Percentiles rank a stretch among this genome's conserved stretches.
These are phyloP conservation scores for Gloeopeniophorella convolvens DNA, from an alignment of 768 basidiomycete genomes.

Conservation along the genomic window DNA sequence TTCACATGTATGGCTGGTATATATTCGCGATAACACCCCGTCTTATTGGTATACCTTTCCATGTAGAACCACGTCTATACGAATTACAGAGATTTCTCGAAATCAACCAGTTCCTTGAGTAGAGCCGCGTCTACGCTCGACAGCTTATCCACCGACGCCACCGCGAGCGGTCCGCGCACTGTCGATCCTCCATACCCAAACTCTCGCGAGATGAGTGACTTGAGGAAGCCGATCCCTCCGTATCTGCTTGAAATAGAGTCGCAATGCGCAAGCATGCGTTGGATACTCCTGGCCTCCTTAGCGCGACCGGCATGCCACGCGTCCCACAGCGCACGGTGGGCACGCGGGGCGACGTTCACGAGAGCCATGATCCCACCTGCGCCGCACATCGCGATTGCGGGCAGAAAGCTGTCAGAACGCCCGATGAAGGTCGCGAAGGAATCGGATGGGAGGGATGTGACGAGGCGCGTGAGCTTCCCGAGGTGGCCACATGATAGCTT, in stretches of 20 bases:
- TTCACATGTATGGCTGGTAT: too few species aligned
- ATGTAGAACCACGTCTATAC: background rate
- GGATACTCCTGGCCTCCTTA: constrained; percentile 53
- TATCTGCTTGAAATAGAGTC: constrained; percentile 60
- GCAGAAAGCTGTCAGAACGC: constrained; percentile 60
- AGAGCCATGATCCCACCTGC: constrained; percentile 62
- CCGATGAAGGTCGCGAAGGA: constrained; percentile 73
- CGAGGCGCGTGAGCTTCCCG: constrained; percentile 74
- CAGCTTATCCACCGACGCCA: constrained; percentile 16
- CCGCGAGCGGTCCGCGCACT: constrained; percentile 26
- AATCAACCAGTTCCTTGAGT: constrained; percentile 27
- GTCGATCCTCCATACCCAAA: constrained; percentile 54
- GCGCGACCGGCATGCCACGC: constrained; percentile 34
- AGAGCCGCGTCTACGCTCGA: constrained; percentile 19
- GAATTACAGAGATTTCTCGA: constrained; percentile 26
- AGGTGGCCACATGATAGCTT: constrained; percentile 84
- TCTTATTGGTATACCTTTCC: background rate
- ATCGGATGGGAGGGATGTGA: constrained; percentile 44
- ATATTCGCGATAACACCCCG: too few species aligned
- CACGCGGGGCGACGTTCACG: constrained; percentile 41
- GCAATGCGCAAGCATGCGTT: constrained; percentile 54
- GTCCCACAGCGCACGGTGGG: constrained; percentile 13
- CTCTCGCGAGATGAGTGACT: constrained; percentile 51
- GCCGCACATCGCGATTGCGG: constrained; percentile 54
- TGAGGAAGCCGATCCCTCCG: constrained; percentile 64